Conservation (phyloP, 2,329 filamentous ascomycete species). For the Pseudopithomyces chartarum region DNA sequence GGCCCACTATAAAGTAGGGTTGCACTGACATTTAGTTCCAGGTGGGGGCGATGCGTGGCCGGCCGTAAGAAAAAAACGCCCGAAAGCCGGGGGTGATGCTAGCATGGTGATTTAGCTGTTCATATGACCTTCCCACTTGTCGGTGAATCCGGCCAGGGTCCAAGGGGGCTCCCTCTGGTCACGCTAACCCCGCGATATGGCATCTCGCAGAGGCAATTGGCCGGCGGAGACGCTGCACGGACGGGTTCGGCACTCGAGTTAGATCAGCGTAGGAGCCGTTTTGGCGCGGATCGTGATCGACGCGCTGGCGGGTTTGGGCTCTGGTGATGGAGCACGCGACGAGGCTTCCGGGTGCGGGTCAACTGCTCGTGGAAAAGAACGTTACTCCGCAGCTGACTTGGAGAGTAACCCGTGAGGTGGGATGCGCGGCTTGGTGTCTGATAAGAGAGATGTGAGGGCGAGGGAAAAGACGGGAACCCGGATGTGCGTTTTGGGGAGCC, state of each 20-base stretch:
- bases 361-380: background rate
- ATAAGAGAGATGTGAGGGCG: background rate
- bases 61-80: background rate
- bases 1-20: background rate
- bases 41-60: background rate
- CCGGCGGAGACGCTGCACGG: background rate
- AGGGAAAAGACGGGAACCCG: background rate
- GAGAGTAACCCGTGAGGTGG: background rate
- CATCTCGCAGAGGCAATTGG: background rate
- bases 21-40: background rate
- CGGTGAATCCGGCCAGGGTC: background rate
- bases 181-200: background rate
- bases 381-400: background rate
- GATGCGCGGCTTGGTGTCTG: background rate
- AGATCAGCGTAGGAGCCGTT: background rate
- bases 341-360: background rate
- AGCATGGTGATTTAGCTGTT: background rate
- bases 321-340: conserved; percentile 1
- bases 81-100: background rate
- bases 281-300: background rate
- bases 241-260: background rate
- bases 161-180: background rate
- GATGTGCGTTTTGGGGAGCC: background rate
- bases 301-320: background rate
- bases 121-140: conserved; percentile 5